phyloP scores from a whole-genome alignment of 768 basidiomycete species.

The Fomitopsis pulvina region DNA sequence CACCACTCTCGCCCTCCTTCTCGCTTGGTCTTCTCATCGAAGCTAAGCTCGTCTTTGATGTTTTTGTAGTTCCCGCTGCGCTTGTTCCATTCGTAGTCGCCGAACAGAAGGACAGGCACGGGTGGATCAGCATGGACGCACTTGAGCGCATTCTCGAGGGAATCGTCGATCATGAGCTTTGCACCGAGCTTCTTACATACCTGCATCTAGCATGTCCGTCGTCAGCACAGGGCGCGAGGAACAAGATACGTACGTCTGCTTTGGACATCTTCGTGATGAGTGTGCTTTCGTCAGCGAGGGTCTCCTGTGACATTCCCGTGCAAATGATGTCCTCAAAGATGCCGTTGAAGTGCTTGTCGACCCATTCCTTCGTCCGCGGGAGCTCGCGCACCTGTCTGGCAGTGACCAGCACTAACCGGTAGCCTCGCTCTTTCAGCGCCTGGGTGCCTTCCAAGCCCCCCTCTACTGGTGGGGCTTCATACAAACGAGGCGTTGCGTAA shows the following conservation, averaged over 20 bases:
- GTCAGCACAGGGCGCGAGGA: not conserved
- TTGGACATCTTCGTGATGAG: slow-evolving; percentile 58
- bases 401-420: slow-evolving; percentile 66
- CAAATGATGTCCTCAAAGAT: slow-evolving; percentile 58
- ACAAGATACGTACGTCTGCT: slow-evolving; percentile 44
- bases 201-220: slow-evolving; percentile 24
- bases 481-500: slow-evolving; percentile 45
- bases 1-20: slow-evolving; percentile 50
- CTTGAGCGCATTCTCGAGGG: slow-evolving; percentile 67
- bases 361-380: slow-evolving; percentile 61
- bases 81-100: slow-evolving; percentile 71
- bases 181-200: slow-evolving; percentile 61
- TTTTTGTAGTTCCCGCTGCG: slow-evolving; percentile 42
- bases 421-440: slow-evolving; percentile 55
- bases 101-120: slow-evolving; percentile 64
- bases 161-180: slow-evolving; percentile 71
- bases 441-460: slow-evolving; percentile 56
- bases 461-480: slow-evolving; percentile 42
- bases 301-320: slow-evolving; percentile 64
- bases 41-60: slow-evolving; percentile 45
- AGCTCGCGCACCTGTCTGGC: slow-evolving; percentile 54
- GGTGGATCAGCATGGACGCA: slow-evolving; percentile 43
- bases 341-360: slow-evolving; percentile 58
- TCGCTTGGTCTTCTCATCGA: slow-evolving; percentile 40
- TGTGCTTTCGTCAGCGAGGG: slow-evolving; percentile 36